These are phyloP conservation scores for Yarrowia yakushimensis DNA, from an alignment of 805 yeast genomes.

Conservation along the genomic window DNA sequence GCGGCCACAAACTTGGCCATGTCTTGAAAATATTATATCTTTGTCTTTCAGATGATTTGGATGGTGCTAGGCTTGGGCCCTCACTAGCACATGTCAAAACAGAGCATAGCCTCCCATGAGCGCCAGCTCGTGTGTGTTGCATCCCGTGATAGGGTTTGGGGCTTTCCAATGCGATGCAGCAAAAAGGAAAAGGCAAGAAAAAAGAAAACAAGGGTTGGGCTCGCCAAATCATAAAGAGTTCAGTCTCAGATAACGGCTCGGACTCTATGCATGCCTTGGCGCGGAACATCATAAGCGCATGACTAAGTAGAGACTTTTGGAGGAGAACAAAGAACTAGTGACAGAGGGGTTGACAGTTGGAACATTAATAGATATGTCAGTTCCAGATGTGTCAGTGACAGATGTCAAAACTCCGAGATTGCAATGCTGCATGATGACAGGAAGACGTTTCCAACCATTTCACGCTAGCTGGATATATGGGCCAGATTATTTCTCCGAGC, in stretches of 20 bases:
- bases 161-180: background rate
- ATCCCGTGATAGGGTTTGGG: background rate
- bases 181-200: background rate
- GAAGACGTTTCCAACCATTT: background rate
- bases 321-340: background rate
- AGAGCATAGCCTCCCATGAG: conserved; percentile 1
- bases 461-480: background rate
- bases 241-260: conserved; percentile 11
- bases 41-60: background rate
- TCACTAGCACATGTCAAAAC: conserved; percentile 5
- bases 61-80: background rate
- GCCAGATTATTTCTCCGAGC: background rate
- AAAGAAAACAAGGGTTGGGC: background rate
- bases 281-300: background rate
- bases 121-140: conserved; percentile 21
- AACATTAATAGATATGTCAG: background rate
- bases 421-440: background rate
- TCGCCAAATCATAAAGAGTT: background rate
- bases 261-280: background rate
- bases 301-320: background rate
- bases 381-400: conserved; percentile 1
- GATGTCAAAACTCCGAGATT: background rate
- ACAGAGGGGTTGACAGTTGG: conserved; percentile 18
- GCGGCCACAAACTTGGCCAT: background rate
- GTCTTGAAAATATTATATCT: background rate